phyloP scores from a whole-genome alignment of 164 flowering plant species.

The Amborella trichopoda region DNA sequence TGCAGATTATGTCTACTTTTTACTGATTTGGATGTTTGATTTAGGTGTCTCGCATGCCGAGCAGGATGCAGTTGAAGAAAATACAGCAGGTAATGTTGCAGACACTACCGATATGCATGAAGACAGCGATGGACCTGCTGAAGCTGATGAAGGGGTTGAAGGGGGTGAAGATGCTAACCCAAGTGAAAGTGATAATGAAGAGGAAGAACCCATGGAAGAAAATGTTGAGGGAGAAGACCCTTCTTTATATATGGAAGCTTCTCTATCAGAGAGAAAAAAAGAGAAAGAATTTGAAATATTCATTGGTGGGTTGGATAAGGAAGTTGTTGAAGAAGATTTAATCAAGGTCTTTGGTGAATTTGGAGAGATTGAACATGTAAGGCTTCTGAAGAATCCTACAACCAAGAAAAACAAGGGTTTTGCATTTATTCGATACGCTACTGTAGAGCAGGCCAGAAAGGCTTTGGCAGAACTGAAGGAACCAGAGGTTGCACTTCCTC shows the following conservation, averaged over 20 bases:
- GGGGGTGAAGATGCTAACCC: not conserved
- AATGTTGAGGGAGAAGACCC: slow-evolving; percentile 17
- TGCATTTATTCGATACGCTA: slow-evolving; percentile 33
- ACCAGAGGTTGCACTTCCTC: too few relatives aligned
- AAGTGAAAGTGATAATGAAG: slow-evolving; percentile 6
- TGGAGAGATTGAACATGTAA: slow-evolving; percentile 25
- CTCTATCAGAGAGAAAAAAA: slow-evolving; percentile 17
- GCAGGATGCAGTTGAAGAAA: too few relatives aligned
- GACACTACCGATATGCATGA: too few relatives aligned
- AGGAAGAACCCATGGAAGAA: slow-evolving; percentile 8
- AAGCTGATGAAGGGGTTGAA: not conserved
- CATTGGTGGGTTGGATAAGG: slow-evolving; percentile 29
- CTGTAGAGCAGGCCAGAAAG: slow-evolving; percentile 31
- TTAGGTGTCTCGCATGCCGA: too few relatives aligned
- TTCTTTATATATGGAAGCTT: slow-evolving; percentile 12
- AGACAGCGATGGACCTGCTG: too few relatives aligned
- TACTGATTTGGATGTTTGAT: too few relatives aligned
- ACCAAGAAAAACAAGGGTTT: slow-evolving; percentile 30
- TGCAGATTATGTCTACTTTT: too few relatives aligned
- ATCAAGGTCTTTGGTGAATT: slow-evolving; percentile 21
- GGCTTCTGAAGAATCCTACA: slow-evolving; percentile 23
- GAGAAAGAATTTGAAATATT: slow-evolving; percentile 26
- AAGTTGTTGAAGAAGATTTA: slow-evolving; percentile 30
- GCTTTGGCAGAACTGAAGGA: slow-evolving; percentile 20
- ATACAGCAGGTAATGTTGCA: too few relatives aligned